phyloP scores from a whole-genome alignment of 352 stramenopile genomes.

The Saprolegnia diclina region DNA sequence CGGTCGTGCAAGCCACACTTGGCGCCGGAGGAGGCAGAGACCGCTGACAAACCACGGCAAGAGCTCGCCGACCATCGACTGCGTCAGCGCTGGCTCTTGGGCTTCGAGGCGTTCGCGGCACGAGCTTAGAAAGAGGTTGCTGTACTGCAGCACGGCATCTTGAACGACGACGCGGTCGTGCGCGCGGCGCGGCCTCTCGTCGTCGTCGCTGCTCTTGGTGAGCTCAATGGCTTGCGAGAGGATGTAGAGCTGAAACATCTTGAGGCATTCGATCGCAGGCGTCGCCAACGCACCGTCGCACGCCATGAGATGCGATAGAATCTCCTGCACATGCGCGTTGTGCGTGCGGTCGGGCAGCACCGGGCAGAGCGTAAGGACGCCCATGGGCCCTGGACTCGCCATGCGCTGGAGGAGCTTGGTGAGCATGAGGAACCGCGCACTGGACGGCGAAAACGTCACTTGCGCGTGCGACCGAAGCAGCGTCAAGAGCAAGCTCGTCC shows the following conservation, averaged over 20 bases:
- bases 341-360: constrained; percentile 26
- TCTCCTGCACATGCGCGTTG: constrained; percentile 17
- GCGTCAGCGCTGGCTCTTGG: constrained; percentile 30
- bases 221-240: constrained; percentile 66
- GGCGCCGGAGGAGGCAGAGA: constrained; percentile 69
- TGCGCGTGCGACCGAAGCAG: constrained; percentile 47
- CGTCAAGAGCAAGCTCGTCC: constrained; percentile 56
- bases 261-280: constrained; percentile 47
- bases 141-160: constrained; percentile 60
- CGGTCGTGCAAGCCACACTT: constrained; percentile 67
- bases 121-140: constrained; percentile 53
- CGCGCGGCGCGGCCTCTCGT: not conserved
- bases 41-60: constrained; percentile 76
- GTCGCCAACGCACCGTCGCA: constrained; percentile 31
- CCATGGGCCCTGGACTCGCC: constrained; percentile 46
- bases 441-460: constrained; percentile 30
- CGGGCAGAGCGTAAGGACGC: constrained; percentile 67
- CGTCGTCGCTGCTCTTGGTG: constrained; percentile 37
- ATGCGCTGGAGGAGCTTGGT: constrained; percentile 50
- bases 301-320: constrained; percentile 12
- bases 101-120: constrained; percentile 48
- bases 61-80: constrained; percentile 49
- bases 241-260: constrained; percentile 71
- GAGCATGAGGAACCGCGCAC: constrained; percentile 52
- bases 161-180: constrained; percentile 50